Percentiles rank a stretch among this genome's conserved stretches.
These are phyloP conservation scores for Ilex asprella DNA, from an alignment of 257 asterid genomes.

Conservation along the genomic window DNA sequence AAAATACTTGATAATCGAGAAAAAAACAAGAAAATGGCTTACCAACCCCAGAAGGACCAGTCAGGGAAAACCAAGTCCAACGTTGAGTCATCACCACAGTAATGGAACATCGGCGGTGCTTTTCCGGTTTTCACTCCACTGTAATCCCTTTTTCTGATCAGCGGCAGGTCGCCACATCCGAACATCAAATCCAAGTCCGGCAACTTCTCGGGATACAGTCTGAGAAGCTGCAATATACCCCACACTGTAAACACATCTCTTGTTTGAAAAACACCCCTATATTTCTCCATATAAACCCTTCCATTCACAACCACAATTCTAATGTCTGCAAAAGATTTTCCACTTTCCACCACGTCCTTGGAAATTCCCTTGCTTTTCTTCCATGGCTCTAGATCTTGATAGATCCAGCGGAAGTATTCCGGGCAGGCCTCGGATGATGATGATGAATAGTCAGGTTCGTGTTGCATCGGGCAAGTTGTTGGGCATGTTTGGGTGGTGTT, in stretches of 20 bases:
- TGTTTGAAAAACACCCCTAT: conserved; percentile 52
- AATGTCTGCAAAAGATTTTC: conserved; percentile 36
- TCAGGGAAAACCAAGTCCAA: conserved; percentile 79
- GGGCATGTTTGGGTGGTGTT: conserved; percentile 24
- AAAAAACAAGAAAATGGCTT: conserved; percentile 35
- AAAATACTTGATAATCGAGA: background rate
- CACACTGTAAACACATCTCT: conserved; percentile 73
- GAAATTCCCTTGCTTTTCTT: conserved; percentile 57
- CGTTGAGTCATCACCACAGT: conserved; percentile 47
- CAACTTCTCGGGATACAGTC: conserved; percentile 58
- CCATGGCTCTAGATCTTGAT: conserved; percentile 82
- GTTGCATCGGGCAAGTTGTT: conserved; percentile 15
- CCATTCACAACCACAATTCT: conserved; percentile 52
- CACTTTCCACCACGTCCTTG: conserved; percentile 42
- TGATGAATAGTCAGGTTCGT: conserved; percentile 7
- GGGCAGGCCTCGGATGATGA: conserved; percentile 36
- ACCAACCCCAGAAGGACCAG: conserved; percentile 99
- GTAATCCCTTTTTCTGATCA: conserved; percentile 33
- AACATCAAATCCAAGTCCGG: conserved; percentile 73
- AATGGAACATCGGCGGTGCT: conserved; percentile 76
- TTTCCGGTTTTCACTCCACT: conserved; percentile 1
- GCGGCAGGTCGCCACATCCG: conserved; percentile 54
- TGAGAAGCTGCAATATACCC: conserved; percentile 82
- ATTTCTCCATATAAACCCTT: conserved; percentile 47
- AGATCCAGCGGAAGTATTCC: conserved; percentile 77